A percentile compares a stretch with the other conserved stretches of the same genome.
phyloP scores from a whole-genome alignment of 2,329 filamentous ascomycete species.

The Neoarthrinium moseri region DNA sequence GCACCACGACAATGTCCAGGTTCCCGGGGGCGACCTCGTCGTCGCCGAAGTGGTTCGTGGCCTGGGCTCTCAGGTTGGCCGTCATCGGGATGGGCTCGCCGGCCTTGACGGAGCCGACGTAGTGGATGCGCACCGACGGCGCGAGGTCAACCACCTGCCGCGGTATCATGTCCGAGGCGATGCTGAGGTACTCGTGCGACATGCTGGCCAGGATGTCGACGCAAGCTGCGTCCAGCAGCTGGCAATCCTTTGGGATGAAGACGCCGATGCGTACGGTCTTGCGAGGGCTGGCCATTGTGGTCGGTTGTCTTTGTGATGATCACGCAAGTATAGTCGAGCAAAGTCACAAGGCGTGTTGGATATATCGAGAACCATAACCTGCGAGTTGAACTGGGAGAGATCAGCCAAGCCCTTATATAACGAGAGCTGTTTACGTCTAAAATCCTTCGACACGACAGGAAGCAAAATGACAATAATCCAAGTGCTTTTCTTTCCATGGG shows the following conservation, averaged over 20 bases:
- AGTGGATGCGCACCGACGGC: slow-evolving; percentile 41
- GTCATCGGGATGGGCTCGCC: slow-evolving; percentile 40
- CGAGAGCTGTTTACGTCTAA: too few species aligned
- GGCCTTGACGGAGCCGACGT: slow-evolving; percentile 40
- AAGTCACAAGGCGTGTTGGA: too few species aligned
- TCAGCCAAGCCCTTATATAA: too few species aligned
- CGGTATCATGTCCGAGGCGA: slow-evolving; percentile 31
- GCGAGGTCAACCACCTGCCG: slow-evolving; percentile 36
- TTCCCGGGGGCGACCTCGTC: slow-evolving; percentile 46
- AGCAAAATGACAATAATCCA: too few species aligned
- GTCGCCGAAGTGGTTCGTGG: slow-evolving; percentile 44
- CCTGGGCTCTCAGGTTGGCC: slow-evolving; percentile 33
- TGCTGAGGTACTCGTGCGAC: slow-evolving; percentile 41
- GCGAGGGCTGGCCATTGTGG: slow-evolving; percentile 1
- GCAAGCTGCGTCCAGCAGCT: slow-evolving; percentile 50
- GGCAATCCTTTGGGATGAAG: slow-evolving; percentile 44
- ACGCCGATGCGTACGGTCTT: slow-evolving; percentile 45
- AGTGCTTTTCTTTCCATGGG: too few species aligned
- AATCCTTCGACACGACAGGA: too few species aligned
- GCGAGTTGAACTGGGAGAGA: too few species aligned
- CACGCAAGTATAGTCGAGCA: too few species aligned
- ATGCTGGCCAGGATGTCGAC: slow-evolving; percentile 49
- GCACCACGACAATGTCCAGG: slow-evolving; percentile 50
- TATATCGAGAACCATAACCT: too few species aligned
- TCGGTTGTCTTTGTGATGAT: too few species aligned